These are phyloP conservation scores for Vigna mungo DNA, from an alignment of 306 rosid genomes.

Conservation along the genomic window DNA sequence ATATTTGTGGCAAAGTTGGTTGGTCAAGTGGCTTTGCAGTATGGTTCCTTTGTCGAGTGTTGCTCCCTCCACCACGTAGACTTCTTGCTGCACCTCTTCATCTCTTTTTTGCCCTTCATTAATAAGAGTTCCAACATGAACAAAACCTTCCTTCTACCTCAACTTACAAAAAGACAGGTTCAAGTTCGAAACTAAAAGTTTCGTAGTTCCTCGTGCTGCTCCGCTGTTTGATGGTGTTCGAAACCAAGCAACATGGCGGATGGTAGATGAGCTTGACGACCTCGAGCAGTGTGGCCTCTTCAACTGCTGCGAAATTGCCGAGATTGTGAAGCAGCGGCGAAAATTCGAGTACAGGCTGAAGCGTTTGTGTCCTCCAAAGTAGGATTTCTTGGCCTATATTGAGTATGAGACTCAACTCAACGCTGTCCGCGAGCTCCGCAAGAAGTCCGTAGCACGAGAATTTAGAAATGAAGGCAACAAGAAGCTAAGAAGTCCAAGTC, in stretches of 20 bases:
- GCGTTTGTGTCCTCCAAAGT: conserved; percentile 47
- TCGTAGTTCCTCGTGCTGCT: not conserved
- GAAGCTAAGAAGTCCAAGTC: conserved; percentile 49
- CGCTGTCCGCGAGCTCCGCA: conserved; percentile 48
- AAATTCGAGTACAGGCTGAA: conserved; percentile 55
- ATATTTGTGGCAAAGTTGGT: too few relatives aligned
- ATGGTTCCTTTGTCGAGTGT: too few relatives aligned
- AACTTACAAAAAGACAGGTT: not conserved
- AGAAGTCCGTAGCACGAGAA: conserved; percentile 47
- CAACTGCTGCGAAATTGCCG: conserved; percentile 49
- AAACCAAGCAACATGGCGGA: conserved; percentile 45
- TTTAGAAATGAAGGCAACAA: conserved; percentile 45
- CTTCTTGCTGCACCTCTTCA: too few relatives aligned
- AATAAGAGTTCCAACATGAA: too few relatives aligned
- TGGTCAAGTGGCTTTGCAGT: too few relatives aligned
- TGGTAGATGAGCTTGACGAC: conserved; percentile 56
- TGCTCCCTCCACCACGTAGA: too few relatives aligned
- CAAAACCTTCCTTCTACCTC: conserved; percentile 5
- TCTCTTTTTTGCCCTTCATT: too few relatives aligned
- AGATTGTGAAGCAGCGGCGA: conserved; percentile 54
- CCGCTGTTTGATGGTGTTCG: not conserved
- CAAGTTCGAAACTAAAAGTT: too few relatives aligned
- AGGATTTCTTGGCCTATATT: conserved; percentile 49
- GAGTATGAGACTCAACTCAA: conserved; percentile 56
- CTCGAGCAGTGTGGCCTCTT: conserved; percentile 54